Evolutionary conservation across 805 yeast species (phyloP).

Genomic region (Metschnikowia santaceciliae): DNA sequence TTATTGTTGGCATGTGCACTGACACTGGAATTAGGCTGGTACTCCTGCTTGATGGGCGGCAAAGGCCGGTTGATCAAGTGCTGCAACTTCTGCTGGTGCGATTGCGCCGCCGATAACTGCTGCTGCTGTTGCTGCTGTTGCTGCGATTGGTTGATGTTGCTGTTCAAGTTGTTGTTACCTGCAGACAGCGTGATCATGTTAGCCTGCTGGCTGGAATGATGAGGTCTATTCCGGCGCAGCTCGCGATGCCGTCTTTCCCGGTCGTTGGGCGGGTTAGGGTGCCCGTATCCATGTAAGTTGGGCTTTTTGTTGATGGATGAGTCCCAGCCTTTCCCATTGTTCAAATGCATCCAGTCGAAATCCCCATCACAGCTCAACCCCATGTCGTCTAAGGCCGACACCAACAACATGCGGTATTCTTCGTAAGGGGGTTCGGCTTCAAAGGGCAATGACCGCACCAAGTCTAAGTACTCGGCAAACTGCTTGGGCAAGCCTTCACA

Average conservation of each 20-base stretch:
- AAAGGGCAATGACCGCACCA: constrained; percentile 65
- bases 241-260: constrained; percentile 45
- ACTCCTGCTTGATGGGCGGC: constrained; percentile 45
- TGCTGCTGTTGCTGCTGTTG: constrained; percentile 21
- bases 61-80: constrained; percentile 46
- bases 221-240: constrained; percentile 42
- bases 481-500: constrained; percentile 74
- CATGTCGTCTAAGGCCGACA: constrained; percentile 52
- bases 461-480: constrained; percentile 68
- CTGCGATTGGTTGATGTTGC: constrained; percentile 18
- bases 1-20: constrained; percentile 17
- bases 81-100: constrained; percentile 46
- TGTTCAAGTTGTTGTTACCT: constrained; percentile 20
- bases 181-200: constrained; percentile 15
- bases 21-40: constrained; percentile 19
- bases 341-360: constrained; percentile 79
- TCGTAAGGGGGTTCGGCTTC: constrained; percentile 80
- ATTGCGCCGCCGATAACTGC: constrained; percentile 42
- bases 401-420: constrained; percentile 58
- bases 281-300: constrained; percentile 78
- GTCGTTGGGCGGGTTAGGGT: constrained; percentile 56
- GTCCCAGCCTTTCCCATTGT: constrained; percentile 82
- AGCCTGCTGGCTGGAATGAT: constrained; percentile 19
- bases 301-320: constrained; percentile 70
- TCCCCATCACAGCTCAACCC: constrained; percentile 62